phyloP scores from a whole-genome alignment of 129 eudicot species.

The Mikania micrantha region DNA sequence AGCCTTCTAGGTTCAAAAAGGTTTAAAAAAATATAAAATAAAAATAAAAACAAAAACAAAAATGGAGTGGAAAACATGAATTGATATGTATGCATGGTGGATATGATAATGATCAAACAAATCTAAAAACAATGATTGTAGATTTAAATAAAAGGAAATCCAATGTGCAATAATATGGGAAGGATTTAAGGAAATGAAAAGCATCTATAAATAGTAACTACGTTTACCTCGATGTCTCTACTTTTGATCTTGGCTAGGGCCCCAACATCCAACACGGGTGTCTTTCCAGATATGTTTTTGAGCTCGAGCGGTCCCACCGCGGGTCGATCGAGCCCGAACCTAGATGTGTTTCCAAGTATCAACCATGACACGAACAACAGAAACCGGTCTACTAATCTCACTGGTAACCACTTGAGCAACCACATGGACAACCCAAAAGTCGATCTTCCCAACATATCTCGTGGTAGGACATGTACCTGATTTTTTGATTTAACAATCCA shows the following conservation, averaged over 20 bases:
- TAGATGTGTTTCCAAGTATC: constrained; percentile 71
- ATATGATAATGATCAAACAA: constrained; percentile 21
- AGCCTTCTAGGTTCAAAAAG: constrained; percentile 6
- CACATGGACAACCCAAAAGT: constrained; percentile 98
- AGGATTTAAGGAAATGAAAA: constrained; percentile 22
- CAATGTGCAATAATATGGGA: constrained; percentile 24
- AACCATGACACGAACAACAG: constrained; percentile 62
- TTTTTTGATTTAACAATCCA: constrained; percentile 13
- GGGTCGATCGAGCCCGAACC: constrained; percentile 69
- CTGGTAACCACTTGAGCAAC: constrained; percentile 93
- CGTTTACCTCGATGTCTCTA: constrained; percentile 78
- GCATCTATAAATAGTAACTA: constrained; percentile 19
- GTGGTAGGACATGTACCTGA: constrained; percentile 92
- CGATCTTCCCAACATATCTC: constrained; percentile 91
- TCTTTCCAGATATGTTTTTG: constrained; percentile 73
- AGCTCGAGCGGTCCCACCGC: constrained; percentile 73
- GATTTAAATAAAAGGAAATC: constrained; percentile 11
- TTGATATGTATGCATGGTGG: background rate
- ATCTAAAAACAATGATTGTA: constrained; percentile 24
- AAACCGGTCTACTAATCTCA: constrained; percentile 69
- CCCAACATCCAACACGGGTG: constrained; percentile 91
- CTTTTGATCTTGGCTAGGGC: constrained; percentile 90
- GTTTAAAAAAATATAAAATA: background rate
- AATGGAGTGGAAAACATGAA: constrained; percentile 8
- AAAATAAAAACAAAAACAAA: too few species aligned